These are phyloP conservation scores for Micractinium conductrix DNA, from an alignment of 139 green algal genomes.

Conservation along the genomic window DNA sequence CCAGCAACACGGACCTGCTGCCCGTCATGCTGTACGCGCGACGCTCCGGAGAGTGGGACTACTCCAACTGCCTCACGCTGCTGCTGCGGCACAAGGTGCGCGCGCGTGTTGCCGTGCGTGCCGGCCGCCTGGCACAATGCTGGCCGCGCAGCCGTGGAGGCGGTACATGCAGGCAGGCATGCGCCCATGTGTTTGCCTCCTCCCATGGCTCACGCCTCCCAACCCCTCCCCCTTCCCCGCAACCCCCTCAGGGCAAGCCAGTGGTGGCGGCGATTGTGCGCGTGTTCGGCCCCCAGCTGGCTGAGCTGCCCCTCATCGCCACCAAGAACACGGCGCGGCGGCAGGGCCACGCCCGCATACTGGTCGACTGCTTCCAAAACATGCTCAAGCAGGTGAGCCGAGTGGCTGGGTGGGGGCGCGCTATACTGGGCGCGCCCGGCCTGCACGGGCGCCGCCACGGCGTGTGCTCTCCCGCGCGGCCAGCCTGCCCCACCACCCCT, in stretches of 20 bases:
- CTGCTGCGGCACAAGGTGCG: conserved; percentile 74
- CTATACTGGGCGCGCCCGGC: background rate
- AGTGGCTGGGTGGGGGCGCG: background rate
- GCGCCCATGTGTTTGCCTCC: background rate
- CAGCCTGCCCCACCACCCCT: background rate
- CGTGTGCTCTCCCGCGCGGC: no score
- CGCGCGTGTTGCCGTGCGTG: background rate
- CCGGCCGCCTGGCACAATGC: background rate
- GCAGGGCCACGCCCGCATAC: conserved; percentile 36
- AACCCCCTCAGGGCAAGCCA: conserved; percentile 48
- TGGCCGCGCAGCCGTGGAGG: conserved; percentile 63
- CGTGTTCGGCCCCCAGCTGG: conserved; percentile 81
- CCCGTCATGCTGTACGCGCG: conserved; percentile 83
- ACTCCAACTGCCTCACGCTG: conserved; percentile 83
- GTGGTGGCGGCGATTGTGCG: conserved; percentile 80
- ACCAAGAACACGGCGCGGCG: conserved; percentile 74
- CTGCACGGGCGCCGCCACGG: no score
- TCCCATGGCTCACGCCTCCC: background rate
- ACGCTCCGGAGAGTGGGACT: conserved; percentile 81
- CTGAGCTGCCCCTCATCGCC: conserved; percentile 92
- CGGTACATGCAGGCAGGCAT: conserved; percentile 35
- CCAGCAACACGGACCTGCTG: conserved; percentile 82
- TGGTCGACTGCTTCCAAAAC: conserved; percentile 25
- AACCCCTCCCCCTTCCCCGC: background rate
- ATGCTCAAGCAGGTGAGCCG: conserved; percentile 11